These are phyloP conservation scores for Septoria linicola DNA, from an alignment of 2,329 filamentous ascomycete genomes.

Conservation along the genomic window DNA sequence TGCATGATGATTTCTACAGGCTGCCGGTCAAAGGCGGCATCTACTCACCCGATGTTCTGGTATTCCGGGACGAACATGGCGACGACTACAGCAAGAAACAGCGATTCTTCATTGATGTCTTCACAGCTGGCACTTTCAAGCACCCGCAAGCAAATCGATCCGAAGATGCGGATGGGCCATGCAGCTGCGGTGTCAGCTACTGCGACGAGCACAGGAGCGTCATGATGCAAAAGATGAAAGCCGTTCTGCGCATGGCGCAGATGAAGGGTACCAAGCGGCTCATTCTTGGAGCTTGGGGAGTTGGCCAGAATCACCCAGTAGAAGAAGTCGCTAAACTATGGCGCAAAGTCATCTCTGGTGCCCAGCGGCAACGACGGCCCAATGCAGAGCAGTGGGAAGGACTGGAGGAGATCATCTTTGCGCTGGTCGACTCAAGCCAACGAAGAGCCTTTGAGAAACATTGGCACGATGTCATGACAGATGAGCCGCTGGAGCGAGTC, in stretches of 20 bases:
- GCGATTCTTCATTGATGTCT: constrained; percentile 59
- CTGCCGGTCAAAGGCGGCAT: constrained; percentile 59
- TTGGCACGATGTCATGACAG: constrained; percentile 33
- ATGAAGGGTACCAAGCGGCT: constrained; percentile 50
- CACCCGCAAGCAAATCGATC: constrained; percentile 52
- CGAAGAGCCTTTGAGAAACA: constrained; percentile 51
- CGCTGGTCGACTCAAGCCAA: constrained; percentile 55
- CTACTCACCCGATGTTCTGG: constrained; percentile 59
- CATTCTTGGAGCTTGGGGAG: constrained; percentile 65
- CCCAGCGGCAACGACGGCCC: constrained; percentile 33
- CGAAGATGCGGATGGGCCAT: constrained; percentile 35
- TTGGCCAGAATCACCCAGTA: constrained; percentile 63
- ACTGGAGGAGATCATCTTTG: constrained; percentile 58
- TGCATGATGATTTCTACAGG: constrained; percentile 59
- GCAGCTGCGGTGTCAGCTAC: constrained; percentile 44
- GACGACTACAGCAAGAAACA: constrained; percentile 48
- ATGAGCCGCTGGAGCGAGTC: constrained; percentile 21
- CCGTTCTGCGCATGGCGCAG: constrained; percentile 55
- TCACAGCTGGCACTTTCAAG: constrained; percentile 59
- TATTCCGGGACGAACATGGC: constrained; percentile 51
- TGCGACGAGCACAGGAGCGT: constrained; percentile 52
- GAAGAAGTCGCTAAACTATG: constrained; percentile 59
- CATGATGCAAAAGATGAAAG: constrained; percentile 56
- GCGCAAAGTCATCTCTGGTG: constrained; percentile 43
- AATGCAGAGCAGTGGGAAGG: constrained; percentile 45